Conservation (phyloP, 208 protist species). For the Trypanosoma platydactyli region DNA sequence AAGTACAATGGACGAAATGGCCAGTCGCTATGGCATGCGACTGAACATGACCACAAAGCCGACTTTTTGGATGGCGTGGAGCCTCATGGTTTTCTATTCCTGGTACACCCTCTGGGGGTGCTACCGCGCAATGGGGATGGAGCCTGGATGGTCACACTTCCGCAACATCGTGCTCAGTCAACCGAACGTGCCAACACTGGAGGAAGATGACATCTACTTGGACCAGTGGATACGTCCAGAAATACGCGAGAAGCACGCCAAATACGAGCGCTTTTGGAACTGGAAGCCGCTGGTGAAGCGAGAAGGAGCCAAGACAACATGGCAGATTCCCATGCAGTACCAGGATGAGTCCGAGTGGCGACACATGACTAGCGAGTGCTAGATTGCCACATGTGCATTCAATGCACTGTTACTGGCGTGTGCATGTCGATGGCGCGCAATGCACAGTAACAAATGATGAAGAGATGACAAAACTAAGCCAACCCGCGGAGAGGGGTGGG, state of each 20-base stretch:
- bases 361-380: constrained; percentile 87
- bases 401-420: too few relatives aligned
- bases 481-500: too few relatives aligned
- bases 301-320: constrained; percentile 75
- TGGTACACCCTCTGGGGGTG: constrained; percentile 90
- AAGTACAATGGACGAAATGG: constrained; percentile 90
- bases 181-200: constrained; percentile 75
- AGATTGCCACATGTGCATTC: constrained; percentile 7
- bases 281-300: constrained; percentile 89
- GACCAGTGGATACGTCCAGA: constrained; percentile 89
- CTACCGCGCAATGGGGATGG: constrained; percentile 84
- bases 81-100: constrained; percentile 78
- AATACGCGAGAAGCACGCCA: constrained; percentile 79
- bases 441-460: too few relatives aligned
- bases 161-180: constrained; percentile 64
- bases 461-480: too few relatives aligned
- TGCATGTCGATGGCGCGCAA: too few relatives aligned
- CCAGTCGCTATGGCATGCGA: constrained; percentile 84
- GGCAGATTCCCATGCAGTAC: constrained; percentile 75
- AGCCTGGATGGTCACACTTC: constrained; percentile 86
- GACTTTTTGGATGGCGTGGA: constrained; percentile 88
- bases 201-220: constrained; percentile 89
- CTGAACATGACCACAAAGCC: constrained; percentile 85
- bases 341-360: constrained; percentile 85
- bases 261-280: constrained; percentile 85